Evolutionary conservation across 202 grass and related monocot species (phyloP).

Genomic region (Cymbopogon flexuosus): DNA sequence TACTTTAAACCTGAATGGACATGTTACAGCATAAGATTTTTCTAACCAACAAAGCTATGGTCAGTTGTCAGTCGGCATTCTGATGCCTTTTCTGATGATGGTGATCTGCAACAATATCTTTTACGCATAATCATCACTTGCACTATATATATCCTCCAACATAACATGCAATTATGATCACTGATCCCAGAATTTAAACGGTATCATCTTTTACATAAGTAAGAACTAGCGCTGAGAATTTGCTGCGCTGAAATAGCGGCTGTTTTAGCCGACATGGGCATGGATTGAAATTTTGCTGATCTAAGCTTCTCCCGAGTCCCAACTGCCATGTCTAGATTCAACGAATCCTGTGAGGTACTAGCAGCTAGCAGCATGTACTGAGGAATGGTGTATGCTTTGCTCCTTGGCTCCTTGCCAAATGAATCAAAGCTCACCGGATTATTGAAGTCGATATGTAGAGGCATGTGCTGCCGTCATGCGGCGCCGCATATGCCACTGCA

Average conservation of each 20-base stretch:
- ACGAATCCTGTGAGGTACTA: not conserved
- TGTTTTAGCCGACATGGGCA: not conserved
- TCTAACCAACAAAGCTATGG: not conserved
- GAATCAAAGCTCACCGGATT: not conserved
- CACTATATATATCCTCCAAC: not conserved
- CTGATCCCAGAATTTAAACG: not conserved
- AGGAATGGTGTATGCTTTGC: not conserved
- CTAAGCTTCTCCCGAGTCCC: not conserved
- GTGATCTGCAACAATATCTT: not conserved
- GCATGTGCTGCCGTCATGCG: not conserved
- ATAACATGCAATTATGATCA: not conserved
- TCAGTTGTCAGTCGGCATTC: not conserved
- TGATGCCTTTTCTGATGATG: too few relatives aligned
- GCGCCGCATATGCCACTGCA: too few relatives aligned
- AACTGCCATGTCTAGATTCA: not conserved
- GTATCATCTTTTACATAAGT: not conserved
- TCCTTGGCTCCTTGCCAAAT: not conserved
- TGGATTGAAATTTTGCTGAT: not conserved
- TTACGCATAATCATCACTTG: conserved; percentile 4
- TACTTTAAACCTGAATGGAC: too few relatives aligned
- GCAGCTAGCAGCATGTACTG: not conserved
- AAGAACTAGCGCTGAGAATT: too few relatives aligned
- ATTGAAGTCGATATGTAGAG: not conserved
- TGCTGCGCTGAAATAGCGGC: not conserved
- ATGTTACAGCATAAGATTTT: too few relatives aligned